These are phyloP conservation scores for Penicillium tannophilum DNA, from an alignment of 495 filamentous ascomycete genomes.

Conservation along the genomic window DNA sequence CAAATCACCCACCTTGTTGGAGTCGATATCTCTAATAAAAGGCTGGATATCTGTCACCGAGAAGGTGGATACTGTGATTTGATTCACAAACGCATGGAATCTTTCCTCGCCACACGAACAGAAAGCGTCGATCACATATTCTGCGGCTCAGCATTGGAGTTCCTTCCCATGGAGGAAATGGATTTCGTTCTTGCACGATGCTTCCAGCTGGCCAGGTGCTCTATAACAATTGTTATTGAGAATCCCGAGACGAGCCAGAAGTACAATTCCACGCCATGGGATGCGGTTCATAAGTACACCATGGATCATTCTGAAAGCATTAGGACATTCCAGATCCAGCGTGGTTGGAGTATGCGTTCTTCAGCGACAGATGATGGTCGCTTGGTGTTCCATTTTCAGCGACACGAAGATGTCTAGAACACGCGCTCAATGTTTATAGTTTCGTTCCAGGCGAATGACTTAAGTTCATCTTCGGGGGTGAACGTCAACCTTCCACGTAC, in stretches of 20 bases:
- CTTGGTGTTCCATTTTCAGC: background rate
- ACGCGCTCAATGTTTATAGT: background rate
- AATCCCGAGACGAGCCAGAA: background rate
- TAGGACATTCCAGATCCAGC: slow-evolving; percentile 6
- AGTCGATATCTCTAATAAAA: slow-evolving; percentile 9
- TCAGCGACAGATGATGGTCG: background rate
- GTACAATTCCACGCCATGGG: background rate
- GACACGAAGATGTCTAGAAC: background rate
- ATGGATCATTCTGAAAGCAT: slow-evolving; percentile 5
- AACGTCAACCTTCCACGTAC: too few species aligned
- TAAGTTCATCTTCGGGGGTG: too few species aligned
- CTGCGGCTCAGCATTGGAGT: slow-evolving; percentile 12
- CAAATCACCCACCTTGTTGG: slow-evolving; percentile 3
- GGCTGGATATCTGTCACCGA: background rate
- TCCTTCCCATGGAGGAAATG: slow-evolving; percentile 12
- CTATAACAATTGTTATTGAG: slow-evolving; percentile 9
- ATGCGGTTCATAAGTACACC: background rate
- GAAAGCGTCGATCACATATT: slow-evolving; percentile 17
- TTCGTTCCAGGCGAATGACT: background rate
- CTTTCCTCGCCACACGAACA: slow-evolving; percentile 1
- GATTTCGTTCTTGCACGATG: slow-evolving; percentile 16
- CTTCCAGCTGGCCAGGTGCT: slow-evolving; percentile 9
- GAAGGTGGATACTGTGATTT: slow-evolving; percentile 2
- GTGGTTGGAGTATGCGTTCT: background rate
- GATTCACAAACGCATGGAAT: slow-evolving; percentile 11